Conservation (phyloP, 2,329 filamentous ascomycete genomes). For the Arthrobotrys pseudoclavata region DNA sequence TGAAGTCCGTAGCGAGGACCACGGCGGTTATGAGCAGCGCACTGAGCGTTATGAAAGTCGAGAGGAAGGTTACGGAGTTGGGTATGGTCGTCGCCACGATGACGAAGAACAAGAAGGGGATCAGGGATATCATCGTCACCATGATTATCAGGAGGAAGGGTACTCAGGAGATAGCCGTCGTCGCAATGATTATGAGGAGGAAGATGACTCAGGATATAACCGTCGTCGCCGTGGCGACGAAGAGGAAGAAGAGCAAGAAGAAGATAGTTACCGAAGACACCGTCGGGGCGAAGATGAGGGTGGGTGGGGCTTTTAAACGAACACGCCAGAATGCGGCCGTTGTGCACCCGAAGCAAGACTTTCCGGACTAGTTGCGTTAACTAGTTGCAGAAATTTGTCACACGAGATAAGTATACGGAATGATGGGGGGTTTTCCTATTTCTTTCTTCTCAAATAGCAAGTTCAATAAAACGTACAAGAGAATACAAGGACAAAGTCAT, state of each 20-base stretch:
- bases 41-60: slow-evolving; percentile 32
- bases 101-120: slow-evolving; percentile 43
- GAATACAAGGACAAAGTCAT: slow-evolving; percentile 13
- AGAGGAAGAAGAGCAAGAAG: slow-evolving; percentile 55
- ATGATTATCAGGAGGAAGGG: slow-evolving; percentile 21
- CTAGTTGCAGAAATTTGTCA: slow-evolving; percentile 11
- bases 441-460: background rate
- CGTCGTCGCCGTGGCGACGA: slow-evolving; percentile 63
- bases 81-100: slow-evolving; percentile 67
- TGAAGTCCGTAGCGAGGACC: slow-evolving; percentile 68
- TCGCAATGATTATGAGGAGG: slow-evolving; percentile 30
- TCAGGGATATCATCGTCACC: slow-evolving; percentile 2
- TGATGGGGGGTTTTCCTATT: background rate
- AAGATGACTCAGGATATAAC: slow-evolving; percentile 62
- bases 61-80: slow-evolving; percentile 20
- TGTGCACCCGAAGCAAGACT: background rate
- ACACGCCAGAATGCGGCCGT: slow-evolving; percentile 8
- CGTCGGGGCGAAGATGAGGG: slow-evolving; percentile 48
- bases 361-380: slow-evolving; percentile 1
- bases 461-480: background rate
- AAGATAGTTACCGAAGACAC: slow-evolving; percentile 62
- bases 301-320: slow-evolving; percentile 16
- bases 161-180: slow-evolving; percentile 58
- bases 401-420: slow-evolving; percentile 14
- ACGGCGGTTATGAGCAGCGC: slow-evolving; percentile 31